phyloP scores from a whole-genome alignment of 2,329 filamentous ascomycete species.

The Botrytis squamosa region DNA sequence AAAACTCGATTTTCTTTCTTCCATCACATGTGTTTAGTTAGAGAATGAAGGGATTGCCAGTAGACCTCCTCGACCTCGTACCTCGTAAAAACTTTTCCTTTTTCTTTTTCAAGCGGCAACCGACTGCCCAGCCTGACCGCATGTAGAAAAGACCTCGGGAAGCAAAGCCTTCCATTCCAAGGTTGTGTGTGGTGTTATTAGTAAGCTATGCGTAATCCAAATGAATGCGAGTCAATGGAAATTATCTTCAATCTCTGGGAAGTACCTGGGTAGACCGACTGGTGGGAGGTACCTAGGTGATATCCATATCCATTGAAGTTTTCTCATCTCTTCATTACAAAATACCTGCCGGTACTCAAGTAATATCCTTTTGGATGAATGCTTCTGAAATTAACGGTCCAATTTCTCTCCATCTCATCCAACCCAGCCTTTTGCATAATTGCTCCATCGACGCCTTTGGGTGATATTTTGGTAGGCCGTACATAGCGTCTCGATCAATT shows the following conservation, averaged over 20 bases:
- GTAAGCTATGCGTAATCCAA: neutral
- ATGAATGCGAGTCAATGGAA: slow-evolving; percentile 4
- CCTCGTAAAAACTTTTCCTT: neutral
- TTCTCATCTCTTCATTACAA: neutral
- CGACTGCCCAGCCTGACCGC: neutral
- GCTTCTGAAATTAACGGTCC: neutral
- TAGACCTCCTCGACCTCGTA: neutral
- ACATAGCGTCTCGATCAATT: neutral
- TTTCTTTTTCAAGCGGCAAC: neutral
- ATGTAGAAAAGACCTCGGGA: neutral
- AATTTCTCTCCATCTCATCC: neutral
- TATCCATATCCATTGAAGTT: neutral
- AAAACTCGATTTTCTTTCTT: neutral
- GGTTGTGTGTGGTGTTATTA: neutral
- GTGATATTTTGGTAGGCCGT: neutral
- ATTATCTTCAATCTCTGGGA: neutral
- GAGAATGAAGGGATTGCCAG: neutral
- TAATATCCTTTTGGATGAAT: neutral
- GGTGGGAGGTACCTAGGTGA: no score
- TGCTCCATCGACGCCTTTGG: neutral
- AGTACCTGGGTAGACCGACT: no score
- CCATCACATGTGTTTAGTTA: neutral
- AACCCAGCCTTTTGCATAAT: no score
- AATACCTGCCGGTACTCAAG: no score
- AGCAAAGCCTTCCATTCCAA: neutral